A percentile compares a stretch with the other conserved stretches of the same genome.
These are phyloP conservation scores for Lepidium sativum DNA, from an alignment of 345 rosid genomes.

Conservation along the genomic window DNA sequence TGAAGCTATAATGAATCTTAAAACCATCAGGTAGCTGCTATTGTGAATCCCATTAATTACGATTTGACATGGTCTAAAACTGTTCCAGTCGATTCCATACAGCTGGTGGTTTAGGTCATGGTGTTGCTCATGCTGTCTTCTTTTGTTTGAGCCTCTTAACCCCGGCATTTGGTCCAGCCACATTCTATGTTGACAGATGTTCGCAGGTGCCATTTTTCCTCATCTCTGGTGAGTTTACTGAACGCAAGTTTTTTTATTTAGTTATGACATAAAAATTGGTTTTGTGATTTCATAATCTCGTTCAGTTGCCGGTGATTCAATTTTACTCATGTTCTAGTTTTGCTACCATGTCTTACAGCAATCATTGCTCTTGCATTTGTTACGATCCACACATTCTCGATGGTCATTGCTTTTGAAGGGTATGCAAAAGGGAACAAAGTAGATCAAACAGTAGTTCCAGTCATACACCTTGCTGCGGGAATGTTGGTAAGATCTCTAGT, in stretches of 20 bases:
- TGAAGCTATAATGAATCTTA: not conserved
- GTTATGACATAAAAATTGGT: not conserved
- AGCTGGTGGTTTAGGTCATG: slow-evolving; percentile 99
- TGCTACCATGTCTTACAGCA: slow-evolving; percentile 44
- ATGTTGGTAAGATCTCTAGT: slow-evolving; percentile 54
- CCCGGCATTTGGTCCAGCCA: slow-evolving; percentile 96
- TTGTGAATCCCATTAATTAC: not conserved
- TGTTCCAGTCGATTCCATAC: slow-evolving; percentile 33
- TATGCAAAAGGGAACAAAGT: slow-evolving; percentile 80
- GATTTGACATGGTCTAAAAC: too few species aligned
- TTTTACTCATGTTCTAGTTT: slow-evolving; percentile 15
- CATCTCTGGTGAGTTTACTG: slow-evolving; percentile 63
- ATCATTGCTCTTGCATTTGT: slow-evolving; percentile 82
- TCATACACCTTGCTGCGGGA: slow-evolving; percentile 75
- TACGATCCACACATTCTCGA: slow-evolving; percentile 89
- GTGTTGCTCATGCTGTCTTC: slow-evolving; percentile 96
- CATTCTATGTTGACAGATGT: slow-evolving; percentile 67
- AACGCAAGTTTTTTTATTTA: not conserved
- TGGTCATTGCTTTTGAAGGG: slow-evolving; percentile 91
- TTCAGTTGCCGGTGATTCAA: not conserved
- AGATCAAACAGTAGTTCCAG: slow-evolving; percentile 76
- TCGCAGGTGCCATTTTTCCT: slow-evolving; percentile 85
- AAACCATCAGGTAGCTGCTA: not conserved
- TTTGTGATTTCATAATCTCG: not conserved
- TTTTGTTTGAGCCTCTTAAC: slow-evolving; percentile 90